phyloP scores from a whole-genome alignment of 164 flowering plant species.

The Nymphaea thermarum region DNA sequence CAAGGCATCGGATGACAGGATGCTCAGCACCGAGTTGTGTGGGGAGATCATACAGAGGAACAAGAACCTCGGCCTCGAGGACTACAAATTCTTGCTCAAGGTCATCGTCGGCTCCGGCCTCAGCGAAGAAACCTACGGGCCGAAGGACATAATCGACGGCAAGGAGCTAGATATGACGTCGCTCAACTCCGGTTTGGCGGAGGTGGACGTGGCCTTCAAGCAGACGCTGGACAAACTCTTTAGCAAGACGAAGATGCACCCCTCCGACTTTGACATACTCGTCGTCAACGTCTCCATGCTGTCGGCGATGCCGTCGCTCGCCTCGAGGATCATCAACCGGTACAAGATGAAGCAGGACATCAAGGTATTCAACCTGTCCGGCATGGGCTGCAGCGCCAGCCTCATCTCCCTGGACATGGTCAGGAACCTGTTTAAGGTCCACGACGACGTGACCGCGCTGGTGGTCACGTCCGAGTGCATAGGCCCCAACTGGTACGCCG shows the following conservation, averaged over 20 bases:
- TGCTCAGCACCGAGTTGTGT: conserved; percentile 13
- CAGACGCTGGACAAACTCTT: conserved; percentile 37
- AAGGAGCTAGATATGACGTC: not conserved
- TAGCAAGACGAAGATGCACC: conserved; percentile 29
- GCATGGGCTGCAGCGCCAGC: conserved; percentile 13
- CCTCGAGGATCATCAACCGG: conserved; percentile 37
- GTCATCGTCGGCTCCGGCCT: conserved; percentile 7
- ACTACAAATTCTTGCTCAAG: conserved; percentile 15
- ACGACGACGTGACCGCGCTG: conserved; percentile 1
- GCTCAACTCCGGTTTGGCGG: not conserved
- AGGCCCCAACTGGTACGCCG: conserved; percentile 5
- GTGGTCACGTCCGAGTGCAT: conserved; percentile 6
- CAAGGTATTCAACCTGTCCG: conserved; percentile 3
- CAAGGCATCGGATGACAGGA: conserved; percentile 18
- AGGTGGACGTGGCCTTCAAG: conserved; percentile 20
- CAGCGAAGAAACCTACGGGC: conserved; percentile 14
- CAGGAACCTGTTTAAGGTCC: conserved; percentile 4
- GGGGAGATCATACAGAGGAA: conserved; percentile 14
- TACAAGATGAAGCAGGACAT: conserved; percentile 32
- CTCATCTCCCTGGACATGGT: conserved; percentile 6
- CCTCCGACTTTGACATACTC: conserved; percentile 44
- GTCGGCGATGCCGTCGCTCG: conserved; percentile 34
- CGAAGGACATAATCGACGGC: conserved; percentile 6
- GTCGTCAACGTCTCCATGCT: conserved; percentile 61
- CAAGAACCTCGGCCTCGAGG: conserved; percentile 10